Evolutionary conservation across 257 asterid genomes (phyloP), one percentile per base, ranked within the genome.

Genomic region (Ajuga chamaepitys): DNA sequence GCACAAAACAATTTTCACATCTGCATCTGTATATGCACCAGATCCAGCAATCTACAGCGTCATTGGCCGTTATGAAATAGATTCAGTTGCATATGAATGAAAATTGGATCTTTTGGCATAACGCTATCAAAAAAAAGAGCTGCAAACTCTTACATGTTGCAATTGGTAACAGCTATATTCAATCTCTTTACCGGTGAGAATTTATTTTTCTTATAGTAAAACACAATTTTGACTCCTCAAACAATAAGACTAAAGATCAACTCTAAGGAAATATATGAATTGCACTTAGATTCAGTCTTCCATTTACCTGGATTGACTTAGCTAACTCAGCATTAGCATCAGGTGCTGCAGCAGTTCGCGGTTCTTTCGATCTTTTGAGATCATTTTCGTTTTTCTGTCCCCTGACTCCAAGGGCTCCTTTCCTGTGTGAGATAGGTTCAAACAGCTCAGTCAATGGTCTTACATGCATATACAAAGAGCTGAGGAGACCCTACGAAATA

Each of bases 291-390:
- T 35, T 9, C 16, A 59, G 25, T 8, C 37, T 47, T 13, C 40
- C 10, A 9, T 37, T 40, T 80, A 86, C 96, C 95, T 77, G 85
- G 81, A 77, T 74, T 41, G 84, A 75, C 75, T 74, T 69, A 32
- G 78, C 78, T 44, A 78, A 52, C 66, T 65, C 83, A 4, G 82
- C 80, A 64, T 82, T 80, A 60, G 82, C 74, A 74, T 66, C 82
- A 44, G 75, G 77, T 48, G 74, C 80, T 68, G 84, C 80, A 74
- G 78, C 85, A 52, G 79, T 79, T 70, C 58, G 82, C 53, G 63
- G 11, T 50, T 85, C 92, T 67, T 78, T 82, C 35, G 81, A 66
- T 80, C 78, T 77, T 75, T 75, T 83, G 18, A 32, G 50, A 70
- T 75, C 81, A 58, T 62, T 55, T n/a, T 81, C 87, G 12, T 63